A percentile compares a stretch with the other conserved stretches of the same genome.
phyloP scores from a whole-genome alignment of 805 yeast genomes.

The Metschnikowia anglica region DNA sequence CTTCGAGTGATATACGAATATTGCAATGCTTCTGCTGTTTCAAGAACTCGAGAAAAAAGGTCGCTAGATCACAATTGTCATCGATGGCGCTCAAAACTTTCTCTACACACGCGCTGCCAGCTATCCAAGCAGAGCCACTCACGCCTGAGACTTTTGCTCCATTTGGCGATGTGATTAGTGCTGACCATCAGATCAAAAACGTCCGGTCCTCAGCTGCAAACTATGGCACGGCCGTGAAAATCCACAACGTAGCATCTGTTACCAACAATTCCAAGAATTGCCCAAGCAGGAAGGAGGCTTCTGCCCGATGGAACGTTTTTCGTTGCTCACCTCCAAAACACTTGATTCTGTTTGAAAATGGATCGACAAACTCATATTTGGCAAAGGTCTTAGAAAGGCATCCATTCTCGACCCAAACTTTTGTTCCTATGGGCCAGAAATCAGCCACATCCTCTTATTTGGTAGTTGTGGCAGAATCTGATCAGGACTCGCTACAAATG shows the following conservation, averaged over 20 bases:
- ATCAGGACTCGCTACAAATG: constrained; percentile 30
- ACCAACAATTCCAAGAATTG: constrained; percentile 49
- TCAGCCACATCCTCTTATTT: constrained; percentile 54
- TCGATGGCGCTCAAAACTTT: constrained; percentile 45
- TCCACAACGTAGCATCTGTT: constrained; percentile 70
- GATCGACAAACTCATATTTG: constrained; percentile 33
- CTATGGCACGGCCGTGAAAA: constrained; percentile 89
- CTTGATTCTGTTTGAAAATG: constrained; percentile 33
- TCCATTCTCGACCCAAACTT: constrained; percentile 85
- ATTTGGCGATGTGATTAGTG: constrained; percentile 77
- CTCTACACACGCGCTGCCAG: constrained; percentile 20
- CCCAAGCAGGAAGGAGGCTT: constrained; percentile 47
- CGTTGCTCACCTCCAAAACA: constrained; percentile 77
- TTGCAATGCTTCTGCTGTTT: too few relatives aligned
- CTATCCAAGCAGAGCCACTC: constrained; percentile 51
- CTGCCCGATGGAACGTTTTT: constrained; percentile 79
- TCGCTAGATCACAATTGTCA: too few relatives aligned
- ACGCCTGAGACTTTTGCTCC: constrained; percentile 65
- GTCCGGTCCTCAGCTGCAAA: constrained; percentile 59
- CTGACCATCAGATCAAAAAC: constrained; percentile 63
- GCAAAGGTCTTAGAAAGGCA: constrained; percentile 84
- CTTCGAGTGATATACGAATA: too few relatives aligned
- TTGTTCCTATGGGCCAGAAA: constrained; percentile 80
- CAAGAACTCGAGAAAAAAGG: too few relatives aligned
- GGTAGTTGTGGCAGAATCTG: constrained; percentile 74